phyloP scores from a whole-genome alignment of 2,329 filamentous ascomycete genomes.

The Penicillium sp. region DNA sequence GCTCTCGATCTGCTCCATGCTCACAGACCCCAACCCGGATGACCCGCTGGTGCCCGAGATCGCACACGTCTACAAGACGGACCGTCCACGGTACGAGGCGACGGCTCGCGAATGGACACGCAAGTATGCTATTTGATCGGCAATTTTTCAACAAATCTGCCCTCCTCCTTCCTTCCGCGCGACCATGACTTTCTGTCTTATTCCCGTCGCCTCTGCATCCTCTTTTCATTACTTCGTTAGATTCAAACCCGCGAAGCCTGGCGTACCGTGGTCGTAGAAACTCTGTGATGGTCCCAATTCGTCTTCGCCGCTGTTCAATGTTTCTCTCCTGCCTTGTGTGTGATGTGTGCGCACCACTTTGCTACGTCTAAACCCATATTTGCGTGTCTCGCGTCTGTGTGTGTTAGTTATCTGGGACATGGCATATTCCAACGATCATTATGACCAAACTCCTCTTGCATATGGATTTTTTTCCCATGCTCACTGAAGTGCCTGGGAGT shows the following conservation, averaged over 20 bases:
- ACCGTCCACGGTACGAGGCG: conserved; percentile 91
- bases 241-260: conserved; percentile 39
- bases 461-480: conserved; percentile 37
- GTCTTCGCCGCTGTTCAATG: conserved; percentile 25
- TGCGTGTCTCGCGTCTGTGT: conserved; percentile 18
- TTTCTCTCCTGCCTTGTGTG: conserved; percentile 26
- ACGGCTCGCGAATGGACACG: conserved; percentile 98
- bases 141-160: conserved; percentile 29
- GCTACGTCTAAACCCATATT: conserved; percentile 3
- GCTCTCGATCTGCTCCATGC: conserved; percentile 98
- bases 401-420: conserved; percentile 32
- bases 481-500: conserved; percentile 36
- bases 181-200: conserved; percentile 14
- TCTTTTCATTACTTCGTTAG: conserved; percentile 28
- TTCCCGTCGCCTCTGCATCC: conserved; percentile 20
- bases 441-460: conserved; percentile 39
- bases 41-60: conserved; percentile 99
- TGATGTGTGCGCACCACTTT: conserved; percentile 11
- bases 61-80: conserved; percentile 99
- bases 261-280: conserved; percentile 44
- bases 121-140: conserved; percentile 89
- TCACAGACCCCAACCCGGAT: conserved; percentile 98
- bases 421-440: conserved; percentile 41
- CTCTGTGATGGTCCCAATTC: conserved; percentile 16
- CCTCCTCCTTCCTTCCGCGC: conserved; percentile 28